These are phyloP conservation scores for Chaetomiaceae sp. DNA, from an alignment of 2,329 filamentous ascomycete genomes.

Conservation along the genomic window DNA sequence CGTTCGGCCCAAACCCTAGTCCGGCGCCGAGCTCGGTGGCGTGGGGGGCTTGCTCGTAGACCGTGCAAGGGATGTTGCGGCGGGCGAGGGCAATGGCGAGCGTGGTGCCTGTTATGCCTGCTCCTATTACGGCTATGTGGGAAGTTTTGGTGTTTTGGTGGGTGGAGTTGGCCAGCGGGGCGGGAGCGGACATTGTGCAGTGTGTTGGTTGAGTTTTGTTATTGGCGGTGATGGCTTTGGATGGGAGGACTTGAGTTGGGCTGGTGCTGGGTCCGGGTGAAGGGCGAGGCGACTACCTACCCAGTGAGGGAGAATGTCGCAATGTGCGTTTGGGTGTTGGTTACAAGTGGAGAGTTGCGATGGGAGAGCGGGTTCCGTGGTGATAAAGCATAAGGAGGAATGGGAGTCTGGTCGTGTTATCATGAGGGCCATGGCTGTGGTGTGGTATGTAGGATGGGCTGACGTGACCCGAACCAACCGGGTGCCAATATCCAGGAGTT, in stretches of 20 bases:
- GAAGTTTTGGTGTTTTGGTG: too few species aligned
- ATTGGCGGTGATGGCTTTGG: not conserved
- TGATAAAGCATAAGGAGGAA: too few species aligned
- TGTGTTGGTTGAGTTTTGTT: too few species aligned
- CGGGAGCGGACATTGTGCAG: too few species aligned
- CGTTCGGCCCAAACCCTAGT: constrained; percentile 36
- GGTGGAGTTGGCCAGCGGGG: not conserved
- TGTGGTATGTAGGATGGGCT: not conserved
- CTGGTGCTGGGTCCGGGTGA: too few species aligned
- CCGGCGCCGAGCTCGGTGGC: constrained; percentile 38
- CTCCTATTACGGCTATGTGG: constrained; percentile 38
- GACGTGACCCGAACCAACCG: not conserved
- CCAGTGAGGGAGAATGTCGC: too few species aligned
- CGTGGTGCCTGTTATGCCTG: constrained; percentile 38
- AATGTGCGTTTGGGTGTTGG: too few species aligned
- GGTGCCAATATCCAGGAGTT: constrained; percentile 1
- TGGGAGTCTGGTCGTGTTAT: not conserved
- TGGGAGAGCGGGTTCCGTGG: not conserved
- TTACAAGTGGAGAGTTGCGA: too few species aligned
- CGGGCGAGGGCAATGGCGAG: constrained; percentile 33
- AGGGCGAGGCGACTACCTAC: too few species aligned
- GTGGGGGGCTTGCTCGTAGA: constrained; percentile 35
- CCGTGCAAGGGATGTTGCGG: constrained; percentile 31
- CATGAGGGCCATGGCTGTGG: not conserved
- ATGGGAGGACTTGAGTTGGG: too few species aligned